Base-by-base conservation (phyloP, 441 rosid genomes). In the Pelargonium cotyledonis region DNA sequence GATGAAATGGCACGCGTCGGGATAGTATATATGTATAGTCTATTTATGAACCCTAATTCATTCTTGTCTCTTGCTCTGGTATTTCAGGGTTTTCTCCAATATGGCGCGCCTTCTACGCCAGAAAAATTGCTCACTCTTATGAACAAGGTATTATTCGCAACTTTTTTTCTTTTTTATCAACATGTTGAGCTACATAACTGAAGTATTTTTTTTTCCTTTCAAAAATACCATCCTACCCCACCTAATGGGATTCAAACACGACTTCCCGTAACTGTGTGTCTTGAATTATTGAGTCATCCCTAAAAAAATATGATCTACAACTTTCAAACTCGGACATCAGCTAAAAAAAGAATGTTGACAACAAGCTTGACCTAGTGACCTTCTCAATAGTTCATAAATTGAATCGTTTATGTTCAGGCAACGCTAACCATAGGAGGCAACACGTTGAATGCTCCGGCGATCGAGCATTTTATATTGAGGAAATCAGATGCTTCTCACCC, bases 351-450 rank as follows among this genome's bases (percentile, higher is more conserved):
- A 29, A n/a, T n/a, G n/a, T n/a, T 29, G 11, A 6, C 7, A 55
- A 55, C 61, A 16, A 55, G 26, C 61, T 16, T 55, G 61, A 55
- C 8, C 23, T 29, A 29, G 4, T 29, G 31, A 29, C 31, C 31
- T 29, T 29, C 31, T 29, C 31, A 2, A 29, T 29, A 29, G 31
- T 29, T 29, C 31, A 29, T 29, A 8, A 15, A 73, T 70, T 26
- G 41, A 5, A 14, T 60, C 5, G 43, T 64, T 15, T 38, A 31
- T 66, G 60, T 75, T 49, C 78, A 90, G 98, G 96, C 96, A 44
- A 89, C 86, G 11, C 80, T 91, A 23, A 83, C 85, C 73, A 78
- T 93, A n/a, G 97, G 97, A 75, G 98, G 98, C 70, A 91, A 85
- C 83, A 82, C 78, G 1, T 73, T 93, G 46, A 88, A 81, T 72